Percentiles rank a stretch among this genome's conserved stretches.
phyloP scores from a whole-genome alignment of 495 filamentous ascomycete species.

The Stereocaulon alpinum region DNA sequence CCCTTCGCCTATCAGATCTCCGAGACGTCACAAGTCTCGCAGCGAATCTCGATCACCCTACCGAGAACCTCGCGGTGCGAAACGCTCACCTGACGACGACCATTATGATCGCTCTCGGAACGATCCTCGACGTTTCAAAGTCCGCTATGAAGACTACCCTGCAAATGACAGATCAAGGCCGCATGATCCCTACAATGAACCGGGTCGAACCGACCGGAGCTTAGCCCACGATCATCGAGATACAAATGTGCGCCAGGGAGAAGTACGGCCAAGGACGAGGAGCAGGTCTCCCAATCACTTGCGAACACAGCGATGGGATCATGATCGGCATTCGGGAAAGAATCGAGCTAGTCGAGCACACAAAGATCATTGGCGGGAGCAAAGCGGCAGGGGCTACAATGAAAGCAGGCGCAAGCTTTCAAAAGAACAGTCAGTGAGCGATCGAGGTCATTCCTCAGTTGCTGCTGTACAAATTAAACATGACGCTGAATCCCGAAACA shows the following conservation, averaged over 20 bases:
- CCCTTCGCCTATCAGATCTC: conserved; percentile 34
- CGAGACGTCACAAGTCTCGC: conserved; percentile 34
- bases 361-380: background rate
- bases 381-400: conserved; percentile 6
- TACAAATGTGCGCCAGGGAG: conserved; percentile 22
- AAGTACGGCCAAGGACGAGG: conserved; percentile 56
- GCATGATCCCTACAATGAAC: conserved; percentile 50
- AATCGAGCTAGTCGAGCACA: background rate
- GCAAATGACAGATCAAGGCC: conserved; percentile 35
- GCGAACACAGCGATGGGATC: background rate
- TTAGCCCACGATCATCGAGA: conserved; percentile 46
- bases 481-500: conserved; percentile 57
- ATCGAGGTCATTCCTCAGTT: conserved; percentile 47
- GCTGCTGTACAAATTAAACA: conserved; percentile 46
- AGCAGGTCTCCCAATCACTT: conserved; percentile 48
- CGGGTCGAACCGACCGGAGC: conserved; percentile 46
- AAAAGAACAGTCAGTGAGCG: conserved; percentile 57
- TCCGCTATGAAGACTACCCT: conserved; percentile 45
- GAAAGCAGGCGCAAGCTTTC: conserved; percentile 30
- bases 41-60: conserved; percentile 30
- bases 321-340: background rate
- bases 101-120: conserved; percentile 40
- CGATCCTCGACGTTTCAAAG: conserved; percentile 49
- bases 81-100: conserved; percentile 60
- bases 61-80: conserved; percentile 46